Evolutionary conservation across 345 rosid species (phyloP), one percentile per base, ranked within the genome.

Genomic region (Linum trigynum): DNA sequence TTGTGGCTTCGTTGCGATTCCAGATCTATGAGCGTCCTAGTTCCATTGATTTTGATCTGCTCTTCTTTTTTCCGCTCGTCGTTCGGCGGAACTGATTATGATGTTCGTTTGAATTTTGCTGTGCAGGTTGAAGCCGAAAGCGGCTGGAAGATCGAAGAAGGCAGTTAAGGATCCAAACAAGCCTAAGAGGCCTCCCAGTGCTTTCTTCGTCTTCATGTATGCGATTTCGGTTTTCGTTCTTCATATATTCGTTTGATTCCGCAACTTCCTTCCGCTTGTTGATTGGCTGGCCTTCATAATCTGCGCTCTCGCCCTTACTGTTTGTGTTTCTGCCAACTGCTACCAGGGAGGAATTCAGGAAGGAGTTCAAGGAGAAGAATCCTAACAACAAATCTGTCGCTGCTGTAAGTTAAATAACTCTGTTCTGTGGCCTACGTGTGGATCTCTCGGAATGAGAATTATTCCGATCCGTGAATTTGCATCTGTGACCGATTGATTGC

Each of bases 161-260:
- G 80, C 86, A 0, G 79, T 79, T 8, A 90, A 90, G 76, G 97
- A 90, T 74, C 95, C 95, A 42, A 90, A 87, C 82, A 86, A 85
- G 73, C 97, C 97, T 3, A 90, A 90, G 85, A 83, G 92, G 71
- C 85, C 97, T 75, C 80, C 92, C 6, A 87, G 92, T 67, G 88
- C 92, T 63, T 88, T 90, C 81, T 88, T 90, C 78, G 79, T 90
- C 39, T 90, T 88, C 85, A 87, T 90, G 97, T 90, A 82, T 2
- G 70, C 37, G 10, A 2, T 42, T 23, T n/a, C 40, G 10, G 65
- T 12, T 39, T 11, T 38, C 14, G 32, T 23, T 23, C 32, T 23
- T 23, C 32, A 23, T 23, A 23, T 23, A 23, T 23, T 23, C 32
- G 32, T 23, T 23, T 23, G 7, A 55, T 37, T 14, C 62, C 8